Base-by-base conservation (phyloP, 305 asterid genomes). In the Plantago coronopus region DNA sequence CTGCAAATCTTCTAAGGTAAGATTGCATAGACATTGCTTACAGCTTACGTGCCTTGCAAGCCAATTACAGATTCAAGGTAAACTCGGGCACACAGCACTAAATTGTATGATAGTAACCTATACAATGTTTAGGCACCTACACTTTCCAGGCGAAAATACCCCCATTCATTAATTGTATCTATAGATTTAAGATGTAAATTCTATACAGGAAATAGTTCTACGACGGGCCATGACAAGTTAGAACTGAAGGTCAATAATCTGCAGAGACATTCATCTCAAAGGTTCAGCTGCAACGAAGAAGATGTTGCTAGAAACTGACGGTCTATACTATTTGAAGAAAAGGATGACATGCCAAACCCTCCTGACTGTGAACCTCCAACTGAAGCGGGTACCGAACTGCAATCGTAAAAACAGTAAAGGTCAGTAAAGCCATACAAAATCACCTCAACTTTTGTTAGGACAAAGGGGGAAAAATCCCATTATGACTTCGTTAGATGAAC, bases 351-450 rank as follows among this genome's bases (percentile, higher is more conserved):
- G 66, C 77, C 72, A 66, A 79, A 87, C 43, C 91, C 91, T 42
- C 93, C 63, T 12, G 96, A 72, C 37, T 85, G 89, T 22, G 91
- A 82, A 63, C 72, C 89, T 60, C 86, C 87, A 27, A 65, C 74
- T 42, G 86, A 61, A 51, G 89, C 37, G 59, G 81, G 80, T 48
- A 72, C 76, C 53, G 91, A 68, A 69, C 97, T 87, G 90, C 71
- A 63, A 68, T 15, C 46, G 23, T 27, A 11, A 22, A 54, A 62
- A 48, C 34, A 60, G 49, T 49, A 61, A 72, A 29, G 13, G 20
- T 3, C 7, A 20, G 31, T 29, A 47, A 62, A 50, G 17, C 48
- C 43, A 57, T 44, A 18, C 59, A 25, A 48, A 51, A 15, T 3
- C 27, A 2, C 13, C 64, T 2, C 31, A 25, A 5, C 21, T 25